phyloP scores from a whole-genome alignment of 2,329 filamentous ascomycete species.

The Blumeria graminis region DNA sequence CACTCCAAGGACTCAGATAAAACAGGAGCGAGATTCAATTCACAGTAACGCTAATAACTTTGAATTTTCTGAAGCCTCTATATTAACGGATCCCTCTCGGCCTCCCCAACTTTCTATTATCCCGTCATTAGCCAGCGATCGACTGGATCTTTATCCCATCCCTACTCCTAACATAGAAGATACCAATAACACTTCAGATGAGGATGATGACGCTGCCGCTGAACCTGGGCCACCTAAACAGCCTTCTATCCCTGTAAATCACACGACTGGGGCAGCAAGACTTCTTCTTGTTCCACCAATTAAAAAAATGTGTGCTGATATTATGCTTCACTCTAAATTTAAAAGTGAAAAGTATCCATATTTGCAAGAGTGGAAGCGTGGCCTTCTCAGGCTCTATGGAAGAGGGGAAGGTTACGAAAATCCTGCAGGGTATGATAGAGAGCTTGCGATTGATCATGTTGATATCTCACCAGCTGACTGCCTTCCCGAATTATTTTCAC shows the following conservation, averaged over 20 bases:
- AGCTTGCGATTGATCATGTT: constrained; percentile 17
- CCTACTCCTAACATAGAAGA: constrained; percentile 16
- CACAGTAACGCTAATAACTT: background rate
- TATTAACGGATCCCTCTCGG: background rate
- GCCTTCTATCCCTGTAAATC: constrained; percentile 56
- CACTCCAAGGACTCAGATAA: background rate
- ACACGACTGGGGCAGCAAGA: constrained; percentile 73
- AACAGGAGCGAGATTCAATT: background rate
- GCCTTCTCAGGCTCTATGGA: constrained; percentile 51
- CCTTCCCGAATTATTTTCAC: constrained; percentile 26
- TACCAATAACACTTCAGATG: constrained; percentile 17
- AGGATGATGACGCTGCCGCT: constrained; percentile 20
- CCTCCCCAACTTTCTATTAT: background rate
- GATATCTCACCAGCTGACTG: constrained; percentile 23
- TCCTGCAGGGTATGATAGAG: constrained; percentile 20
- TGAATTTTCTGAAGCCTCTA: background rate
- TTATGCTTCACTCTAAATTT: constrained; percentile 25
- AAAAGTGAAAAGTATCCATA: constrained; percentile 49
- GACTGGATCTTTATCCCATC: background rate
- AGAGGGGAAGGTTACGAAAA: constrained; percentile 49
- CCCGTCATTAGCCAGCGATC: background rate
- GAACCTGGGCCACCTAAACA: constrained; percentile 28
- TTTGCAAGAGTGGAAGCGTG: constrained; percentile 47
- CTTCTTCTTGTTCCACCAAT: constrained; percentile 53
- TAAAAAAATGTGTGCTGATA: constrained; percentile 25